Base-by-base conservation (phyloP, 768 basidiomycete species). In the Russula dissimulans region DNA sequence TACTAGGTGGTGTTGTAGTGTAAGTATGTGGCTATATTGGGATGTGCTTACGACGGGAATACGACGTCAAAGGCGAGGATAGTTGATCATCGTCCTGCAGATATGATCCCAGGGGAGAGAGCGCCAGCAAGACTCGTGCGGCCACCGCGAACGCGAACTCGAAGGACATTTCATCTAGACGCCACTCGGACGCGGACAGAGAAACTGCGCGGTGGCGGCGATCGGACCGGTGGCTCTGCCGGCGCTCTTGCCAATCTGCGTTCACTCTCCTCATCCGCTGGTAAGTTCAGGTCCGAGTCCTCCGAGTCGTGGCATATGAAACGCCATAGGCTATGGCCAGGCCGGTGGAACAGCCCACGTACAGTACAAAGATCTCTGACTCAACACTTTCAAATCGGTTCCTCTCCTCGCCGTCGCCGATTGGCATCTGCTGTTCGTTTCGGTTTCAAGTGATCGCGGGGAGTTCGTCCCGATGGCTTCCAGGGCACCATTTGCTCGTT, bases 21-120 rank as follows among this genome's bases (percentile, higher is more conserved):
- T 48, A 43, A 3, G 54, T 39, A 18, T 3, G 39, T 29, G 48
- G 45, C 22, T 62, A 12, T 41, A 31, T 2, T 42, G 31, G 38
- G 18, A 14, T 14, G 26, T 51, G 75, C 88, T 71, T 67, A 94
- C 93, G 76, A 66, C 89, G 83, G 18, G 83, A 74, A 70, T 87
- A 87, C 9, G 89, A 85, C 5, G 90, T 91, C 68, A 95, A 67
- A 0, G 92, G 89, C 7, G 91, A 90, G 0, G 87, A 82, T 17
- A 97, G 75, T 68, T 90, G 86, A 47, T 86, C 86, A 66, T 92
- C 82, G 66, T 86, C 76, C 64, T 80, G 79, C 9, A 95, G 73
- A 7, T 74, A 66, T 22, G 74, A 74, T 9, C 79, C 78, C 3
- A 86, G 66, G 11, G 78, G 76, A 3, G 80, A 74, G 12, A 79